These are phyloP conservation scores for Picea engelmannii DNA, from an alignment of 83 land plant species.

Conservation along the genomic window DNA sequence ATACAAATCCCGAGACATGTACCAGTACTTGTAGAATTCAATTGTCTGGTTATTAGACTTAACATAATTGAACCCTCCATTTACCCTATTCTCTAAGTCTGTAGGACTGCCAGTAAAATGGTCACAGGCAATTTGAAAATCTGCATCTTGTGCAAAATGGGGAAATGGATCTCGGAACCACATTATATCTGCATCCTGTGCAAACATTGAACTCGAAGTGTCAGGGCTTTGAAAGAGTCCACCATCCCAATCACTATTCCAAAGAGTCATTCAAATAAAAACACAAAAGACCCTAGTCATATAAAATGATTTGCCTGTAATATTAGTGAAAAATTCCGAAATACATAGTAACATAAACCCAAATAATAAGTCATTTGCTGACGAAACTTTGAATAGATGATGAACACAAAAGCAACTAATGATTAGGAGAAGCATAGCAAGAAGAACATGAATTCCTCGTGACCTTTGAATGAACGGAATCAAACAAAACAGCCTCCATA, in stretches of 20 bases:
- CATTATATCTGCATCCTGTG: conserved; percentile 81
- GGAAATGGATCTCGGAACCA: conserved; percentile 87
- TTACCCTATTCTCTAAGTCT: conserved; percentile 55
- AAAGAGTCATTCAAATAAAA: background rate
- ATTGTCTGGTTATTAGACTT: conserved; percentile 68
- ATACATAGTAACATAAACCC: background rate
- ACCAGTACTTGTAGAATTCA: conserved; percentile 79
- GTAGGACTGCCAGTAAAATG: conserved; percentile 49
- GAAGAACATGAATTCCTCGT: background rate
- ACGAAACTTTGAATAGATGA: background rate
- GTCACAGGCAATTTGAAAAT: conserved; percentile 87
- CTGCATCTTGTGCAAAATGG: conserved; percentile 45
- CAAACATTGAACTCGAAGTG: conserved; percentile 12
- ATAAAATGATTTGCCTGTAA: background rate
- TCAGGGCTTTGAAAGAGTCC: background rate
- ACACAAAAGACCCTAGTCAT: background rate
- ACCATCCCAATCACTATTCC: background rate
- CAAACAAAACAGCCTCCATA: background rate
- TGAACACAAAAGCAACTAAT: background rate
- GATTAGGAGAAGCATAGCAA: background rate
- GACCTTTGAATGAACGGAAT: background rate
- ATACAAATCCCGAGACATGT: conserved; percentile 41
- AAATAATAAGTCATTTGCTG: background rate
- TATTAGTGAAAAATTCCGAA: background rate
- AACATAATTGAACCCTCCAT: conserved; percentile 74